These are phyloP conservation scores for Suhomyces panamericanus DNA, from an alignment of 1,139 yeast species.

Conservation along the genomic window DNA sequence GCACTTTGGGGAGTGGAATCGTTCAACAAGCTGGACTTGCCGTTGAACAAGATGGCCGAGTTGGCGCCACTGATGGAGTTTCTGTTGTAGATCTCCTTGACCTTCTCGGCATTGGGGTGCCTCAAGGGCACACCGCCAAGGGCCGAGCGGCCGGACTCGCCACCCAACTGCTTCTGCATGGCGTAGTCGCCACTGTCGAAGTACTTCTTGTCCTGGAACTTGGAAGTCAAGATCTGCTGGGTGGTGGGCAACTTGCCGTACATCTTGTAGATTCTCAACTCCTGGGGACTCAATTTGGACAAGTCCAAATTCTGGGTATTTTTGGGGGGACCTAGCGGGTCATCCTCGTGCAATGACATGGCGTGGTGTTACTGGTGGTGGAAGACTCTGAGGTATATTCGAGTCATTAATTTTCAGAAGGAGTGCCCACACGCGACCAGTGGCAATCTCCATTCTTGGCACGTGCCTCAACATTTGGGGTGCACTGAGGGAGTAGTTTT, in stretches of 20 bases:
- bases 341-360: conserved; percentile 35
- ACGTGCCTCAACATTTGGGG: neutral
- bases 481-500: too few relatives aligned
- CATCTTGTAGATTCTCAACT: conserved; percentile 66
- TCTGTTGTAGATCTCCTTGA: conserved; percentile 48
- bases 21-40: conserved; percentile 48
- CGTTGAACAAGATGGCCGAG: conserved; percentile 47
- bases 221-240: conserved; percentile 76
- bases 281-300: conserved; percentile 65
- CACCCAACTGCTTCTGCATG: conserved; percentile 63
- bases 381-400: conserved; percentile 1
- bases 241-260: conserved; percentile 90
- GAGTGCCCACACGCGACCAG: conserved; percentile 7
- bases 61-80: conserved; percentile 48
- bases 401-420: conserved; percentile 11
- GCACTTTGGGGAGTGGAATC: conserved; percentile 36
- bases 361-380: neutral
- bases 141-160: conserved; percentile 24
- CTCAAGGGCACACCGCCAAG: conserved; percentile 41
- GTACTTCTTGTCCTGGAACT: conserved; percentile 84
- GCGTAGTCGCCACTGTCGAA: conserved; percentile 99
- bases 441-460: neutral
- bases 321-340: conserved; percentile 49
- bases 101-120: conserved; percentile 52
- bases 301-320: conserved; percentile 53